Base-by-base conservation (phyloP, 2,329 filamentous ascomycete species). In the Hymenoscyphus infarciens region DNA sequence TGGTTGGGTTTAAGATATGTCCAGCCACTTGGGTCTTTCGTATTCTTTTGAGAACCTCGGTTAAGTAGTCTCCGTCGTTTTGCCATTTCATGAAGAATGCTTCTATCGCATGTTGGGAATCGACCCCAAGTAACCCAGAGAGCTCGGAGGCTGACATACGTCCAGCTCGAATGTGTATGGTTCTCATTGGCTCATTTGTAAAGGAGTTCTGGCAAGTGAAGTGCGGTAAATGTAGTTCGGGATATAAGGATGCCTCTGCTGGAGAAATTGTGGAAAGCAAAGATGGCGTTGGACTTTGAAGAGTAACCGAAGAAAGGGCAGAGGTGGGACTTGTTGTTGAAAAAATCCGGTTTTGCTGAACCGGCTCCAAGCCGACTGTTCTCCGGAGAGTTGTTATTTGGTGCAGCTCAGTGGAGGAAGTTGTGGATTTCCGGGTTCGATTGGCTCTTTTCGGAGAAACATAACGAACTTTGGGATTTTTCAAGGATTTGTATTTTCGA, bases 401-500 rank as follows among this genome's bases (percentile, higher is more conserved):
- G 5, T 45, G 39, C 16, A 3, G 2, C 5, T 22, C n/a, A 2
- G 39, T 45, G 3, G n/a, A 22, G 1, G 2, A 2, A 1, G 39
- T 45, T n/a, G n/a, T 22, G 6, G 39, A n/a, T 19, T 19, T 19
- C 8, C 1, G 2, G 11, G 8, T 3, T 1, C n/a, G n/a, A 2
- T 45, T 45, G n/a, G n/a, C 5, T 11, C 3, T 45, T 10, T 22
- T 45, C 1, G n/a, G 39, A 8, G 39, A 45, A 22, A 45, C n/a
- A 22, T 45, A 45, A 5, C n/a, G 5, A 45, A 22, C 39, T 45
- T 45, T 6, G 6, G 39, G 39, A 45, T 45, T 45, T 45, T 5
- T 45, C 5, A n/a, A n/a, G 2, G 56, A 45, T 58, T 52, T 61
- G 45, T 68, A 56, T 45, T 67, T 67, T 27, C 64, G 61, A 6